Base-by-base conservation (phyloP, 352 stramenopile genomes). In the Globisporangium cylindrosporum region DNA sequence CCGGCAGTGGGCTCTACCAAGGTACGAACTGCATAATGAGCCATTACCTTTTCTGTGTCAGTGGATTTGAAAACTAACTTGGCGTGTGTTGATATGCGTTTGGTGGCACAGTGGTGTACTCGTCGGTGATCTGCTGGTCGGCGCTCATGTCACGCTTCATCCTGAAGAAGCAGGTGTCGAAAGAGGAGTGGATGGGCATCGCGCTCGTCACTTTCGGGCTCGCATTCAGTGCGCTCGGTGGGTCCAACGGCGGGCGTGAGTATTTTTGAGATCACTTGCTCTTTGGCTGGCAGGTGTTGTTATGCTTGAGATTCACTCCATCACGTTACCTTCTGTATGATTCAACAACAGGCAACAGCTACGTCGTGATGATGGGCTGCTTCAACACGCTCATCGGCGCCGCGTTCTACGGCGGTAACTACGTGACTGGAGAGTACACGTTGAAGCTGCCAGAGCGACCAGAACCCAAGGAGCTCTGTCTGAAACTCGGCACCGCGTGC, bases 91-190 rank as follows among this genome's bases (percentile, higher is more conserved):
- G 14, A 41, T 55, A 14, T 46, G 15, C 34, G 15, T 12, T 57
- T 61, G 38, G 12, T 20, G 12, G 5, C 12, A 1, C 34, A 67
- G 84, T 93, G 38, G 80, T 91, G 41, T 95, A 94, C 73, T 94
- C 85, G 62, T 92, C 85, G 20, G 86, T 95, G 38, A 92, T 95
- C 69, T 94, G 88, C 73, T 95, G 88, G 88, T 94, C 86, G 29
- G 88, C 86, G 62, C 73, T 95, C 41, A 75, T 95, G 49, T 95
- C 86, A 25, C 78, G 88, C 7, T 79, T 89, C 64, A 76, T 93
- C 51, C 73, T 95, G 10, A 86, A 90, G 66, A 95, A 93, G 72
- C 22, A 82, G 22, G 81, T 94, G 22, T 86, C 79, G 4, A 66
- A 82, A 59, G 77, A 94, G 43, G 81, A 95, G 66, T 95, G 88